These are phyloP conservation scores for Penicillium sp. DNA, from an alignment of 2,329 filamentous ascomycete genomes.

Conservation along the genomic window DNA sequence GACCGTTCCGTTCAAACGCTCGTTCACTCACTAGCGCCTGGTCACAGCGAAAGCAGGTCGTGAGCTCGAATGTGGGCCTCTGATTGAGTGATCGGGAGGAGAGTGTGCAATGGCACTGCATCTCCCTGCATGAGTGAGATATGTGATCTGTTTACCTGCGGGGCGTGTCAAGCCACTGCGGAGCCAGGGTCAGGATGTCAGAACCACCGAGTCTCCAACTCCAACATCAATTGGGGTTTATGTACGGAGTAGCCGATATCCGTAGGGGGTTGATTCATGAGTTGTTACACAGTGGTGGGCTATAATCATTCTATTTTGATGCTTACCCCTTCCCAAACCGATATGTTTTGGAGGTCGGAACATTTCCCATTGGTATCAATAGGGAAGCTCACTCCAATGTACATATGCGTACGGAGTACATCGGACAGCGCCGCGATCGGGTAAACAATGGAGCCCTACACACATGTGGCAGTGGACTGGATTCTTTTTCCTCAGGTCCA, in stretches of 20 bases:
- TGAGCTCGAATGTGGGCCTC: background rate
- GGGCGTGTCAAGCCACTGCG: slow-evolving; percentile 25
- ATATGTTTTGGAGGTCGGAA: too few species aligned
- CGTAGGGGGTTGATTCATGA: too few species aligned
- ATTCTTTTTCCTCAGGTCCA: background rate
- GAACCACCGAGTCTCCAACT: background rate
- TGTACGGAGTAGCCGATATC: background rate
- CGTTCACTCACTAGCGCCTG: background rate
- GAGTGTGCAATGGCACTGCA: background rate
- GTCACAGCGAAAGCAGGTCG: background rate
- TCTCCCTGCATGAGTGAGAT: slow-evolving; percentile 19
- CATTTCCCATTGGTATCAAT: background rate
- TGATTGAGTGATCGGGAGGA: background rate
- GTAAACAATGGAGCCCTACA: background rate
- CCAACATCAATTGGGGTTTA: background rate
- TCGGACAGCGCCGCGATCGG: background rate
- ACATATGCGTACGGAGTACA: background rate
- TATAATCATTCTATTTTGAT: too few species aligned
- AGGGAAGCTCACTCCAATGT: background rate
- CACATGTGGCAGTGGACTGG: background rate
- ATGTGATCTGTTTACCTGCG: slow-evolving; percentile 21
- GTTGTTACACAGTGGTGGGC: too few species aligned
- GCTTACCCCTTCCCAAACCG: too few species aligned
- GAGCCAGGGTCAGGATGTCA: slow-evolving; percentile 9
- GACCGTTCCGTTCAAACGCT: background rate